Evolutionary conservation across 495 filamentous ascomycete genomes (phyloP), one percentile per base, ranked within the genome.

Genomic region (Penicillium paxilli): DNA sequence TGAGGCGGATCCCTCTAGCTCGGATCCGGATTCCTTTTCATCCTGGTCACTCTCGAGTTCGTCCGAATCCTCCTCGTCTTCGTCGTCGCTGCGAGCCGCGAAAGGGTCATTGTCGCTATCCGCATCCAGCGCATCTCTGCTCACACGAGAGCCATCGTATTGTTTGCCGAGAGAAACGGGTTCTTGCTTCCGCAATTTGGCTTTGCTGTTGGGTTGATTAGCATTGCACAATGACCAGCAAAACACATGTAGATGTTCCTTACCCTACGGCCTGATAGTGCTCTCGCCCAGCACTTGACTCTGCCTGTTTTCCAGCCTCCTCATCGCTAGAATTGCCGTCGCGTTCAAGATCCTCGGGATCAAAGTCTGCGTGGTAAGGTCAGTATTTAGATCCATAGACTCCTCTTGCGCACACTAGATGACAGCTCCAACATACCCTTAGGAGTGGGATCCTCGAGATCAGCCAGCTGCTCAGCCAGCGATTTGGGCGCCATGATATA

Each of bases 191-290:
- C 91, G 85, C 40, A 97, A 80, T 65, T 88, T 92, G 70, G 86
- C 92, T 78, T 93, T 93, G 16, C 90, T 92, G 35, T 56, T 55
- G 44, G 9, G 11, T 32, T 24, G 20, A 23, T 42, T 42, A 42
- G 40, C 20, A 23, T n/a, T n/a, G n/a, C 2, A 42, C 40, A 20
- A 55, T 59, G 26, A 55, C 55, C 44, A 46, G 1, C 11, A 38
- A 11, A 32, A 8, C 41, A 23, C 33, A 42, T 54, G 32, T 19
- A 30, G 30, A 42, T 16, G 46, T 17, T 20, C 2, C 22, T 37
- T 24, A 92, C 88, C 88, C 87, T 62, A 96, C 88, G 51, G 81
- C 70, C 21, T 86, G 80, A 66, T 98, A 98, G 62, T 98, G 93
- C 56, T 94, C 93, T 14, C 91, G 84, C 17, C 84, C 68, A 55